These are phyloP conservation scores for Dissoconium aciculare DNA, from an alignment of 2,329 filamentous ascomycete genomes.

Conservation along the genomic window DNA sequence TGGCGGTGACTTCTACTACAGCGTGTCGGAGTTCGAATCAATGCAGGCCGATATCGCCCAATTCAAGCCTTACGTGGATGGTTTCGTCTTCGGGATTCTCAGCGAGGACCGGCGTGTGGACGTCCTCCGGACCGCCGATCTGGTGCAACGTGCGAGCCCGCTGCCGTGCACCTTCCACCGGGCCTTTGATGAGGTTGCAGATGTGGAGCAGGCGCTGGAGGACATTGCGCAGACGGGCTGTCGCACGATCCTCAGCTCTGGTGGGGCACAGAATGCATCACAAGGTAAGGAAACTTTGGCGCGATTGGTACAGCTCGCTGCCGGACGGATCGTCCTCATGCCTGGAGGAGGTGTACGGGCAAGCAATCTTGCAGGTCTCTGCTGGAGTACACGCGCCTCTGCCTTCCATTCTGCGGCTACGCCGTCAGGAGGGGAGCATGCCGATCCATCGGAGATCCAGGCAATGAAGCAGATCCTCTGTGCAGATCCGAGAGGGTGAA, in stretches of 20 bases:
- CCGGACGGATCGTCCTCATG: slow-evolving; percentile 30
- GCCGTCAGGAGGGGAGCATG: slow-evolving; percentile 3
- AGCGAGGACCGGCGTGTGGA: slow-evolving; percentile 25
- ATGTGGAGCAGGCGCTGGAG: slow-evolving; percentile 22
- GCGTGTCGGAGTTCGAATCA: slow-evolving; percentile 24
- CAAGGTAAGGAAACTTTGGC: slow-evolving; percentile 24
- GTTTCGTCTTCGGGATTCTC: slow-evolving; percentile 40
- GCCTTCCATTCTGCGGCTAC: slow-evolving; percentile 15
- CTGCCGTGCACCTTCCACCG: slow-evolving; percentile 41
- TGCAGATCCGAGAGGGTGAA: too few species aligned
- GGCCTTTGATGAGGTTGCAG: slow-evolving; percentile 34
- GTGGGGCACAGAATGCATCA: slow-evolving; percentile 24
- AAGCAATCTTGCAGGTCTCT: slow-evolving; percentile 27
- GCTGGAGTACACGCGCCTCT: slow-evolving; percentile 6
- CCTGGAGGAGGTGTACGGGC: slow-evolving; percentile 37
- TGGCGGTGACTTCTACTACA: slow-evolving; percentile 33
- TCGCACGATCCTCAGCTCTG: slow-evolving; percentile 35
- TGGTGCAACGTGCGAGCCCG: slow-evolving; percentile 30
- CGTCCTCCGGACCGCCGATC: slow-evolving; percentile 24
- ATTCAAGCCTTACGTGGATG: slow-evolving; percentile 28
- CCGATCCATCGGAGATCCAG: slow-evolving; percentile 8
- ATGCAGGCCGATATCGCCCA: slow-evolving; percentile 31
- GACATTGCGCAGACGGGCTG: slow-evolving; percentile 33
- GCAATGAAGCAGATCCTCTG: slow-evolving; percentile 7
- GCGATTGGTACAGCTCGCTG: slow-evolving; percentile 19